phyloP scores from a whole-genome alignment of 805 yeast species.

The Kodamaea jinghongensis region DNA sequence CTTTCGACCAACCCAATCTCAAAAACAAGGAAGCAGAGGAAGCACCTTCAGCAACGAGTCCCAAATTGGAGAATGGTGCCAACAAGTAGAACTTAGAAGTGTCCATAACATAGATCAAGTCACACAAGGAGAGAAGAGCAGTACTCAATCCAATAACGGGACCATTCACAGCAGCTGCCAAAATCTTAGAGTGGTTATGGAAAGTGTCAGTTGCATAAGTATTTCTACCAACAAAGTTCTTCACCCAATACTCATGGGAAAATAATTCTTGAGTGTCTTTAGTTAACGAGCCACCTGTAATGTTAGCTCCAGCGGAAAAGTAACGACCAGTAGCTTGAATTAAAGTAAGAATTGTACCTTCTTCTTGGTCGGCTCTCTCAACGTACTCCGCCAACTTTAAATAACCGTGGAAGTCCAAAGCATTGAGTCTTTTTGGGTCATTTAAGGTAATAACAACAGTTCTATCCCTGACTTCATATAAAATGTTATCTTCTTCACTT shows the following conservation, averaged over 20 bases:
- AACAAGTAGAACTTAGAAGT: constrained; percentile 55
- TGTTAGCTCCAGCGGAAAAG: constrained; percentile 85
- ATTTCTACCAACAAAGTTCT: constrained; percentile 67
- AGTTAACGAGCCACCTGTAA: constrained; percentile 37
- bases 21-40: constrained; percentile 63
- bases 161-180: constrained; percentile 77
- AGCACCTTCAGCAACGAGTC: constrained; percentile 82
- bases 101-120: constrained; percentile 67
- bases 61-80: constrained; percentile 78
- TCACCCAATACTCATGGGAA: constrained; percentile 47
- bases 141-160: constrained; percentile 81
- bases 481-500: constrained; percentile 23
- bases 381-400: constrained; percentile 55
- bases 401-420: constrained; percentile 66
- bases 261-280: constrained; percentile 31
- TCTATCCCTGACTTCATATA: constrained; percentile 44
- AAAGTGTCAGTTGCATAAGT: constrained; percentile 64
- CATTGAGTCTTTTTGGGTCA: constrained; percentile 60
- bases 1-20: constrained; percentile 69
- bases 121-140: constrained; percentile 72
- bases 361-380: constrained; percentile 61
- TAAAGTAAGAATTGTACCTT: constrained; percentile 60
- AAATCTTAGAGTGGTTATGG: constrained; percentile 65
- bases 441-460: constrained; percentile 65
- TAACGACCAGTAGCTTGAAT: constrained; percentile 69